A percentile compares a stretch with the other conserved stretches of the same genome.
Conservation (phyloP, 371 early-diverging fungal species). For the Coemansia sp. region DNA sequence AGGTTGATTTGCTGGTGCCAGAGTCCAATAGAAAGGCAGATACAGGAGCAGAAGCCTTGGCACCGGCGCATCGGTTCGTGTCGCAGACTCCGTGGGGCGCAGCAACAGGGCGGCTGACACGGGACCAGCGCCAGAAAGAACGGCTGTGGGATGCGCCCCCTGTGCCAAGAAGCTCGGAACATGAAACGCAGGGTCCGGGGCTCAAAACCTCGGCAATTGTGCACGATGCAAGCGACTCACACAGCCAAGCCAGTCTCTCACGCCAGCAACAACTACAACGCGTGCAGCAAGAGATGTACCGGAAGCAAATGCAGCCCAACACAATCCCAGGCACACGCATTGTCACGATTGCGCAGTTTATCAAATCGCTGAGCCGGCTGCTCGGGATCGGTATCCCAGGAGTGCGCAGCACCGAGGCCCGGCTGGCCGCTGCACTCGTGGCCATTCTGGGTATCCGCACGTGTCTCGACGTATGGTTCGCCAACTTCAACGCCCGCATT, state of each 20-base stretch:
- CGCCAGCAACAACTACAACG: constrained; percentile 2
- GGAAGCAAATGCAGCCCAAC: constrained; percentile 38
- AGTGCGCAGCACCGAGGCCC: constrained; percentile 39
- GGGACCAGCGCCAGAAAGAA: constrained; percentile 40
- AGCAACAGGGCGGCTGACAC: constrained; percentile 42
- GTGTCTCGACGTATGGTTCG: constrained; percentile 48
- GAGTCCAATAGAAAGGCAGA: background rate
- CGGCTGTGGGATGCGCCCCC: constrained; percentile 44
- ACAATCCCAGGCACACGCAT: constrained; percentile 36
- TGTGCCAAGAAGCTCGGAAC: background rate
- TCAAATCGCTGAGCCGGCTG: constrained; percentile 37
- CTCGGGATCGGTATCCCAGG: constrained; percentile 43
- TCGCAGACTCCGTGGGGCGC: constrained; percentile 49
- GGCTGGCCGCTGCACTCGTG: constrained; percentile 35
- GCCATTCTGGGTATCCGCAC: constrained; percentile 46
- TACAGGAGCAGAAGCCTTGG: constrained; percentile 22
- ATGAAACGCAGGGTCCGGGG: background rate
- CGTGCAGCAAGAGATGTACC: constrained; percentile 39
- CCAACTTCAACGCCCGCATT: constrained; percentile 46
- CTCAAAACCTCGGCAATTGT: background rate
- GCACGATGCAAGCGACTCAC: background rate
- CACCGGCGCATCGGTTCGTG: constrained; percentile 40
- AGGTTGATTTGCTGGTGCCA: background rate
- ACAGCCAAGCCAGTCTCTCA: background rate
- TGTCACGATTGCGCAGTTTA: constrained; percentile 49